Conservation (phyloP, 805 yeast species). For the Suhomyces emberorum region DNA sequence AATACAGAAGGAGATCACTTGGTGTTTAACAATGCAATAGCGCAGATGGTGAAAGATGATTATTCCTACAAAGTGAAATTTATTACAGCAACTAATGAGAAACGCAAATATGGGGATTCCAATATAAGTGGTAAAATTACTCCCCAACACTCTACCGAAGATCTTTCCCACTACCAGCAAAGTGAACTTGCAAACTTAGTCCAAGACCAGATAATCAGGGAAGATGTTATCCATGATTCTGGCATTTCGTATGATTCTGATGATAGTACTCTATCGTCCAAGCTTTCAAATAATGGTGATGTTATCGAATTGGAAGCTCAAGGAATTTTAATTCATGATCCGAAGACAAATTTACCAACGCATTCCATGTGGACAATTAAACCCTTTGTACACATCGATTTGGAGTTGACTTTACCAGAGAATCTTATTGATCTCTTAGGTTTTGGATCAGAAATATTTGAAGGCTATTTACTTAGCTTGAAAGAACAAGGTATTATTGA, state of each 20-base stretch:
- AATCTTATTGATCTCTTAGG: constrained; percentile 75
- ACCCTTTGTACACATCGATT: constrained; percentile 63
- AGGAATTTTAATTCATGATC: constrained; percentile 77
- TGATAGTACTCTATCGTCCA: constrained; percentile 20
- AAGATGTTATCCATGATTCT: constrained; percentile 3
- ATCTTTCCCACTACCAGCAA: constrained; percentile 9
- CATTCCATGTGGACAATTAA: constrained; percentile 93
- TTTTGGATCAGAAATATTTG: constrained; percentile 83
- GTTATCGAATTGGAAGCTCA: constrained; percentile 85
- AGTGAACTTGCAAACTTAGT: neutral
- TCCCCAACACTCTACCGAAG: constrained; percentile 23
- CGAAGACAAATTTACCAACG: constrained; percentile 53
- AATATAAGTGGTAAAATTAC: constrained; percentile 19
- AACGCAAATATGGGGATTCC: constrained; percentile 1
- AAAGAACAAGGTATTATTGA: constrained; percentile 63
- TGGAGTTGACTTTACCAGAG: constrained; percentile 66
- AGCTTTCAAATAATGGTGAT: constrained; percentile 53
- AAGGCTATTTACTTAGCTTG: constrained; percentile 62
- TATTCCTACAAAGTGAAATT: constrained; percentile 76
- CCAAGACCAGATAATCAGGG: neutral
- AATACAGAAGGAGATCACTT: constrained; percentile 54
- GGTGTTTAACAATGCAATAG: constrained; percentile 68
- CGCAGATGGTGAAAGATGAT: constrained; percentile 69
- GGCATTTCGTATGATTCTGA: constrained; percentile 7
- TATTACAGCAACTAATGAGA: constrained; percentile 45